These are phyloP conservation scores for Hymenoscyphus repandus DNA, from an alignment of 2,329 filamentous ascomycete species.

Conservation along the genomic window DNA sequence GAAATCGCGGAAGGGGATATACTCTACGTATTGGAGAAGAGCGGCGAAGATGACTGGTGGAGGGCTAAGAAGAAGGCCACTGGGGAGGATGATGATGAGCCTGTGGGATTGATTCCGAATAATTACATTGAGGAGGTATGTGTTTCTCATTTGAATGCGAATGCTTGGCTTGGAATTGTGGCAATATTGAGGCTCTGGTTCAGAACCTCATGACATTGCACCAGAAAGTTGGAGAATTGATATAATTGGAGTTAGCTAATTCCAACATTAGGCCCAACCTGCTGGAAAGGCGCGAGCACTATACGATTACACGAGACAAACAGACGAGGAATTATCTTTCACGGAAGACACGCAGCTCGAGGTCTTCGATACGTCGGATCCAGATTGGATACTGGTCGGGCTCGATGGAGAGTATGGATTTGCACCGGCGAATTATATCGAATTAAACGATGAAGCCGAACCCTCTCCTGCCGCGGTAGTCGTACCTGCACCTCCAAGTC, in stretches of 20 bases:
- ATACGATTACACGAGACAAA: constrained; percentile 97
- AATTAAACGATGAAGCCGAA: constrained; percentile 45
- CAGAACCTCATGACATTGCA: neutral
- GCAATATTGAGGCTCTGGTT: neutral
- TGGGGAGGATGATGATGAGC: constrained; percentile 34
- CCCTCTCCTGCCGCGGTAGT: constrained; percentile 19
- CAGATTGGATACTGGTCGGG: constrained; percentile 94
- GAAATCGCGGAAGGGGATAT: constrained; percentile 80
- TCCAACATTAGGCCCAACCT: neutral
- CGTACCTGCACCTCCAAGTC: constrained; percentile 31
- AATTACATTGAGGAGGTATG: constrained; percentile 94
- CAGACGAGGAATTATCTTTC: constrained; percentile 95
- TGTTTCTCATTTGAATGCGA: neutral
- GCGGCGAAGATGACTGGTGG: constrained; percentile 80
- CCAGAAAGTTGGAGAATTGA: neutral
- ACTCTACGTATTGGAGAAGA: constrained; percentile 75
- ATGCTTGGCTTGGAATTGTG: neutral
- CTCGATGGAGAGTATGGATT: constrained; percentile 84
- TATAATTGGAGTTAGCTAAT: neutral
- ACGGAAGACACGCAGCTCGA: constrained; percentile 77
- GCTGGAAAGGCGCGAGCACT: constrained; percentile 56
- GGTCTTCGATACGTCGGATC: constrained; percentile 86
- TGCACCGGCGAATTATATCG: constrained; percentile 93
- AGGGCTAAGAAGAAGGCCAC: constrained; percentile 36
- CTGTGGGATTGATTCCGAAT: constrained; percentile 61